phyloP scores from a whole-genome alignment of 225 moss, liverwort and hornwort genomes.

The Pseudisothecium myosuroides region DNA sequence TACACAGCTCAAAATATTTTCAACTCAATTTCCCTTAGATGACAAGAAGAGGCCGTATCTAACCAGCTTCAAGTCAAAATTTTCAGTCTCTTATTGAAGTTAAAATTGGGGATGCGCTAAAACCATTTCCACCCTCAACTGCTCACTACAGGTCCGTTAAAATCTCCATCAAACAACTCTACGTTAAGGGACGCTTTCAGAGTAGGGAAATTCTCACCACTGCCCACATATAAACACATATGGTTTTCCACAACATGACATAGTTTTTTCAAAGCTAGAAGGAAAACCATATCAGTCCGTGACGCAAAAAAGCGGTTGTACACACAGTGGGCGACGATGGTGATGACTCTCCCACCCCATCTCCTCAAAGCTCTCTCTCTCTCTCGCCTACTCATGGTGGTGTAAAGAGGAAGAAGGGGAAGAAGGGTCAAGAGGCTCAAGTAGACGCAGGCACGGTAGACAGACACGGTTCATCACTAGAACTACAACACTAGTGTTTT shows the following conservation, averaged over 20 bases:
- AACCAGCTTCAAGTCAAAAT: not conserved
- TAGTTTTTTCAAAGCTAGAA: not conserved
- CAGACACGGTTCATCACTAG: constrained; percentile 16
- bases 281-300: not conserved
- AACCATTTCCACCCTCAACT: not conserved
- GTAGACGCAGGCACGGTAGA: not conserved
- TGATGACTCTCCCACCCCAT: not conserved
- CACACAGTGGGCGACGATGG: not conserved
- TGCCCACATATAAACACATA: not conserved
- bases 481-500: not conserved
- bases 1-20: not conserved
- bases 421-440: not conserved
- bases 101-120: not conserved
- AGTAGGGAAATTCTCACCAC: not conserved
- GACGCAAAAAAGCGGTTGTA: too few relatives aligned
- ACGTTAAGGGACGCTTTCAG: not conserved
- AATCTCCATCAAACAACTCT: not conserved
- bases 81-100: not conserved
- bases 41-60: not conserved
- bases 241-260: not conserved
- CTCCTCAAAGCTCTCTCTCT: constrained; percentile 11
- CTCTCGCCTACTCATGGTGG: not conserved
- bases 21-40: not conserved
- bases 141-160: not conserved
- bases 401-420: not conserved